A percentile compares a stretch with the other conserved stretches of the same genome.
Conservation (phyloP, 2,329 filamentous ascomycete genomes). For the Alternaria ethzedia region DNA sequence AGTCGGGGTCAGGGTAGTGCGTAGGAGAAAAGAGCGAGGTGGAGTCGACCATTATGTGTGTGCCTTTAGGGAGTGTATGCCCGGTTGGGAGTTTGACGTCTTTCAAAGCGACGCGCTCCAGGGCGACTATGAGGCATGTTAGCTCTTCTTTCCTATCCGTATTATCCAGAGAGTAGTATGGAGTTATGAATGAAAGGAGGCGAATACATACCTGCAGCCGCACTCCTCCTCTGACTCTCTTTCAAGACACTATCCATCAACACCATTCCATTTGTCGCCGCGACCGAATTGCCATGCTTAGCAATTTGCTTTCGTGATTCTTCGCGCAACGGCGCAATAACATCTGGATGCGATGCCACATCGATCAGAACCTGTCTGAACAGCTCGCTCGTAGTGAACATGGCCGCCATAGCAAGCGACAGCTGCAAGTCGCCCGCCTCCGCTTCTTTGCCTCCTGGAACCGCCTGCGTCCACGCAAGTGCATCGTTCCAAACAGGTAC, state of each 20-base stretch:
- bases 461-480: not conserved
- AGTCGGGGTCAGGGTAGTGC: not conserved
- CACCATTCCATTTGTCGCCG: constrained; percentile 1
- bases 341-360: not conserved
- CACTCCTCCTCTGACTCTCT: not conserved
- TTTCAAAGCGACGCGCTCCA: not conserved
- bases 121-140: not conserved
- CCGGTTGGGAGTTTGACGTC: not conserved
- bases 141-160: not conserved
- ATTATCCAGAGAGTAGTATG: not conserved
- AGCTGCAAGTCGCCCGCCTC: constrained; percentile 1
- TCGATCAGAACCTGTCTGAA: not conserved
- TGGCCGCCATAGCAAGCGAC: not conserved
- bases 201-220: not conserved
- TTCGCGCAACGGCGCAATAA: not conserved
- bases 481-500: not conserved
- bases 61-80: not conserved
- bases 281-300: not conserved
- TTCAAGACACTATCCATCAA: constrained; percentile 1
- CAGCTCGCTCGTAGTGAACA: constrained; percentile 1
- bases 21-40: not conserved
- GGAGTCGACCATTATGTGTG: not conserved
- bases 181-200: not conserved
- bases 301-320: not conserved
- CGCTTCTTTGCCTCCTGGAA: not conserved